A percentile compares a stretch with the other conserved stretches of the same genome.
Conservation (phyloP, 148 eudicot genomes). For the Euryodendron excelsum region DNA sequence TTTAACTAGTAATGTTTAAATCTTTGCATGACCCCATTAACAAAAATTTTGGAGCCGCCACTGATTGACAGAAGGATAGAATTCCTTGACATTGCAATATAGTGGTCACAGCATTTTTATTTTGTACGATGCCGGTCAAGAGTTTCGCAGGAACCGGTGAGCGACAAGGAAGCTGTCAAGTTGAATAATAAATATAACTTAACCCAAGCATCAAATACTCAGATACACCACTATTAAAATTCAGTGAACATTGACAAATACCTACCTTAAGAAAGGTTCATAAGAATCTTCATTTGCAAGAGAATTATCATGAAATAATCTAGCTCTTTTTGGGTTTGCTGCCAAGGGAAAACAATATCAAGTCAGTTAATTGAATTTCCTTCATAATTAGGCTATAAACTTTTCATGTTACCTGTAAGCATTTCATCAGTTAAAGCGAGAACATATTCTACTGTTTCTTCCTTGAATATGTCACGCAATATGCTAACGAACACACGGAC, state of each 20-base stretch:
- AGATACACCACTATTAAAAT: not conserved
- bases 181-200: not conserved
- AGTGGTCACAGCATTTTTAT: not conserved
- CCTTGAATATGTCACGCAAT: conserved; percentile 84
- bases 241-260: not conserved
- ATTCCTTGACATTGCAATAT: not conserved
- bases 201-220: not conserved
- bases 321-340: conserved; percentile 92
- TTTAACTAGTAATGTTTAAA: too few species aligned
- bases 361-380: conserved; percentile 15
- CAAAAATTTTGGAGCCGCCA: too few species aligned
- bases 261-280: conserved; percentile 85
- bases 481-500: conserved; percentile 77
- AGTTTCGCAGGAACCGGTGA: not conserved
- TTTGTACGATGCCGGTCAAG: not conserved
- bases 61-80: not conserved
- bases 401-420: conserved; percentile 62
- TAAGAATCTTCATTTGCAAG: conserved; percentile 82
- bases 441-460: conserved; percentile 96
- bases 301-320: conserved; percentile 81
- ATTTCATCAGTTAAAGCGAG: conserved; percentile 89
- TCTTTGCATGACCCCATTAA: too few species aligned
- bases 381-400: not conserved
- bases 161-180: not conserved
- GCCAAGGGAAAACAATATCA: conserved; percentile 28